Evolutionary conservation across 1,139 yeast species (phyloP), one percentile per base, ranked within the genome.

Genomic region (Chernovozyma aurita): DNA sequence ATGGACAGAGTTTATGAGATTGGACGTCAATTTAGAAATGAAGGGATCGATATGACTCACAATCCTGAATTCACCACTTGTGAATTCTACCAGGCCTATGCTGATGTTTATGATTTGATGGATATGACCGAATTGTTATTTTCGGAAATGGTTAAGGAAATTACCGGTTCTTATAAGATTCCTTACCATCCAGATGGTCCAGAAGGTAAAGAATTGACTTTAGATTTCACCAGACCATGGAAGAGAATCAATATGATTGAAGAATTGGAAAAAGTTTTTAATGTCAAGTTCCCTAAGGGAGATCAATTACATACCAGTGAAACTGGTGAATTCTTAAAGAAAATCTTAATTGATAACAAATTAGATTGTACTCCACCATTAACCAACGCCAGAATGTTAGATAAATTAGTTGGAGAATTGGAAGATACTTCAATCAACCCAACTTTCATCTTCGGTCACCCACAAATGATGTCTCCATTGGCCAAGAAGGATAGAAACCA

Each of bases 401-500:
- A 92, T 74, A 90, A 86, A 75, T 80, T 92, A 48, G 97, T 92
- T 51, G 97, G 98, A 55, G 97, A 87, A 61, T 63, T 70, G 47
- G 98, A 92, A 73, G 97, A 88, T 57, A 73, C 80, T 38, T 86
- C 95, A 59, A 85, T 90, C 65, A 92, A 87, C 75, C 98, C 98
- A 53, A 92, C 98, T 32, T 92, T 92, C 66, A 85, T 92, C 65
- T 90, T 87, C 56, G 98, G 98, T 49, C 98, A 92, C 65, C 98
- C 98, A 44, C 97, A 92, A 72, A 87, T 92, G 95, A 92, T 92
- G 98, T 92, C 97, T 43, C 98, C 98, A 48, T 77, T 92, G 65
- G 98, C 98, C 59, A 92, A 92, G 74, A 86, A 85, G 70, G 88
- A 92, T 63, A 84, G 98, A 67, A 75, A 81, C 38, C 75, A 77